Percentiles rank a stretch among this genome's conserved stretches.
phyloP scores from a whole-genome alignment of 805 yeast species.

The Pichia ethanolica region DNA sequence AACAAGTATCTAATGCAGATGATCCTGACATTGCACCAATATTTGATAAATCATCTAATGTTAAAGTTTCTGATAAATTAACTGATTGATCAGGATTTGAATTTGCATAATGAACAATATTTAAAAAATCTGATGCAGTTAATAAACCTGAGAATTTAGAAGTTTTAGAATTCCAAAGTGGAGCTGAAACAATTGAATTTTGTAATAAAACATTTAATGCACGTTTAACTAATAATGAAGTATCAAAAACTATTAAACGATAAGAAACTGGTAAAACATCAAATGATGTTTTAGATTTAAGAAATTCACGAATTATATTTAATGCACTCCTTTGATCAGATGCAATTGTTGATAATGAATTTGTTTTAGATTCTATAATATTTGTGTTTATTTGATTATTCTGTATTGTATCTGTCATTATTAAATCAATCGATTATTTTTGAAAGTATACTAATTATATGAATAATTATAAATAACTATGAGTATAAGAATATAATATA shows the following conservation, averaged over 20 bases:
- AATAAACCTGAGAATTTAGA: constrained; percentile 90
- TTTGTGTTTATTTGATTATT: not conserved
- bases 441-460: too few relatives aligned
- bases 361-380: not conserved
- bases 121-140: constrained; percentile 87
- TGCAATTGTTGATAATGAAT: constrained; percentile 16
- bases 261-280: constrained; percentile 96
- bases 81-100: constrained; percentile 75
- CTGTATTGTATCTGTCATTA: not conserved
- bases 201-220: constrained; percentile 84
- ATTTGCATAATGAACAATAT: constrained; percentile 80
- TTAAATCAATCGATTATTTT: too few relatives aligned
- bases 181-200: constrained; percentile 93
- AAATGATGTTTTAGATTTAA: constrained; percentile 87
- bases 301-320: constrained; percentile 72
- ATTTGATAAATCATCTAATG: constrained; percentile 76
- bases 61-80: constrained; percentile 78
- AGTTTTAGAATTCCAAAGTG: constrained; percentile 87
- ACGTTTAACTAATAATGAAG: constrained; percentile 82
- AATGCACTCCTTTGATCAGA: constrained; percentile 70
- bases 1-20: constrained; percentile 68
- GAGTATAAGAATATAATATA: too few relatives aligned
- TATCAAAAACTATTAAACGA: constrained; percentile 86
- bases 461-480: too few relatives aligned
- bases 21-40: constrained; percentile 86